These are phyloP conservation scores for Madurella mycetomatis DNA, from an alignment of 2,329 filamentous ascomycete species.

Conservation along the genomic window DNA sequence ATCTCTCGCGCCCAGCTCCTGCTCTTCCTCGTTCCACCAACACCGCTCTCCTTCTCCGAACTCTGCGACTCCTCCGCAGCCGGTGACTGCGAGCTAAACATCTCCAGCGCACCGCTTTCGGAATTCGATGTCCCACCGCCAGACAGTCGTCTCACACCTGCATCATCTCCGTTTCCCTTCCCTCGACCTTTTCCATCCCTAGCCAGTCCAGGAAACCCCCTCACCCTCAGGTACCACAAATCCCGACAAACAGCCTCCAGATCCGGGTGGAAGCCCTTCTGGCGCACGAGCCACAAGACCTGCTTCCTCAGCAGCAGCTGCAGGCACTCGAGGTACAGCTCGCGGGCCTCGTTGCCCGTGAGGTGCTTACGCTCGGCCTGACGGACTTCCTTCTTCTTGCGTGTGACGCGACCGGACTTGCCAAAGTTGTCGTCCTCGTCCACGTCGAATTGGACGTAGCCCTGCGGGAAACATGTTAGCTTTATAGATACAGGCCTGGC, in stretches of 20 bases:
- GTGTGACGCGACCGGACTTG: constrained; percentile 49
- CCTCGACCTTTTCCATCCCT: constrained; percentile 31
- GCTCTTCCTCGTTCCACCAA: constrained; percentile 22
- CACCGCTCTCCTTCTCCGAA: constrained; percentile 20
- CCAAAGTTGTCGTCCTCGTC: constrained; percentile 68
- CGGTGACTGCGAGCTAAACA: constrained; percentile 60
- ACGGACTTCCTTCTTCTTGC: constrained; percentile 54
- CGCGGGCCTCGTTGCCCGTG: constrained; percentile 62
- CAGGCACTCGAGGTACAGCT: constrained; percentile 77
- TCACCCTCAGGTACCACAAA: constrained; percentile 72
- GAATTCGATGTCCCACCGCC: constrained; percentile 27
- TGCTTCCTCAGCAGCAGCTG: constrained; percentile 84
- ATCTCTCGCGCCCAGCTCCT: constrained; percentile 44
- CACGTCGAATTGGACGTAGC: constrained; percentile 52
- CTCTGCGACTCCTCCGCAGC: constrained; percentile 36
- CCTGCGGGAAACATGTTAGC: constrained; percentile 30
- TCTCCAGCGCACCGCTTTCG: constrained; percentile 32
- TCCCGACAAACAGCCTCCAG: constrained; percentile 77
- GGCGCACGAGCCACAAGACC: constrained; percentile 64
- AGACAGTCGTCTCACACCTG: constrained; percentile 20
- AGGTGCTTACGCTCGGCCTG: constrained; percentile 54
- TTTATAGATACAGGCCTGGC: too few relatives aligned
- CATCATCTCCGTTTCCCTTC: constrained; percentile 32
- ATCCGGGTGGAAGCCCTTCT: constrained; percentile 63
- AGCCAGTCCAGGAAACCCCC: constrained; percentile 52